Conservation (phyloP, 192 early-diverging fungal genomes). For the Dissophora globulifera region DNA sequence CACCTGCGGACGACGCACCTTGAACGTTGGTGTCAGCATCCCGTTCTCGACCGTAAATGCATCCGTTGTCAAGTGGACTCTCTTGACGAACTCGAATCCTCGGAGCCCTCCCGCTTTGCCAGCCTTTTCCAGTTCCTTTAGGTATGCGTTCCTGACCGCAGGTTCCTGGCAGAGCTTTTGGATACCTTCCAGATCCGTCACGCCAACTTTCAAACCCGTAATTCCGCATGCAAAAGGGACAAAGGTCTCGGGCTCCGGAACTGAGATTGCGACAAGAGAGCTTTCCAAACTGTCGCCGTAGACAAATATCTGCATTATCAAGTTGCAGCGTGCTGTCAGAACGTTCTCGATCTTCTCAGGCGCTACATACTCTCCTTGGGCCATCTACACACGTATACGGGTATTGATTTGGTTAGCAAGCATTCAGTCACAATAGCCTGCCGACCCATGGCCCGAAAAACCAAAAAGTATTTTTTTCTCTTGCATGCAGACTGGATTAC, state of each 20-base stretch:
- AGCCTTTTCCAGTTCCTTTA: conserved; percentile 59
- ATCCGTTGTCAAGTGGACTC: conserved; percentile 72
- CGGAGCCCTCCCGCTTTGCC: conserved; percentile 56
- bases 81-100: conserved; percentile 83
- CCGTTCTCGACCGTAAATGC: conserved; percentile 80
- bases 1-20: conserved; percentile 83
- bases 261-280: conserved; percentile 59
- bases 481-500: too few relatives aligned
- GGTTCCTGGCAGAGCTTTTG: conserved; percentile 58
- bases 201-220: conserved; percentile 13
- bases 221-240: conserved; percentile 36
- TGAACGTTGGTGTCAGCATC: conserved; percentile 88
- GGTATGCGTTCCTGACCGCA: conserved; percentile 57
- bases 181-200: conserved; percentile 34
- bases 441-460: too few relatives aligned
- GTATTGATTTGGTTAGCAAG: background rate
- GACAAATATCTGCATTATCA: conserved; percentile 60
- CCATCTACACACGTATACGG: background rate
- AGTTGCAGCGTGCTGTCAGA: conserved; percentile 48
- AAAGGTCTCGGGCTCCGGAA: conserved; percentile 61
- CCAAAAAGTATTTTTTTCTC: too few relatives aligned
- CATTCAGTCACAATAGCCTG: too few relatives aligned
- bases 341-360: conserved; percentile 89
- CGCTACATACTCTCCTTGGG: conserved; percentile 88
- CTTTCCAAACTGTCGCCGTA: conserved; percentile 59